phyloP scores from a whole-genome alignment of 495 filamentous ascomycete species.

The Trichoderma asperelloides region DNA sequence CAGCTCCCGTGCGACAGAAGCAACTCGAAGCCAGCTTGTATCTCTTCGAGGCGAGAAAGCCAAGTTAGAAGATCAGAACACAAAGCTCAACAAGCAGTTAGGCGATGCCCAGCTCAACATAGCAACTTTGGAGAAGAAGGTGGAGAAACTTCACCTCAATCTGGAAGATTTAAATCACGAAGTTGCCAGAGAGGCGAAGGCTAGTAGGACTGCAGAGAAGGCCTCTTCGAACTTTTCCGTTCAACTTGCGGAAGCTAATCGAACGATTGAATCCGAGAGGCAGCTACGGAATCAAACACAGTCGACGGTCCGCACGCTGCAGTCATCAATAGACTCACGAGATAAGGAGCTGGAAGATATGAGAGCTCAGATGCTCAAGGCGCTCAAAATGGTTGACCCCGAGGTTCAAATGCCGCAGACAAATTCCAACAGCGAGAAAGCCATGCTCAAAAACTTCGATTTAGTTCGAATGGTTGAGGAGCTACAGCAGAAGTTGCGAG shows the following conservation, averaged over 20 bases:
- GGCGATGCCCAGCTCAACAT: conserved; percentile 79
- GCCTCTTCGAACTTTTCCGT: conserved; percentile 70
- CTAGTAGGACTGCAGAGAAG: conserved; percentile 84
- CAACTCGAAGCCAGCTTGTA: conserved; percentile 66
- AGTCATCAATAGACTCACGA: conserved; percentile 63
- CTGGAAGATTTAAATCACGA: conserved; percentile 94
- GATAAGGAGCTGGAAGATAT: conserved; percentile 73
- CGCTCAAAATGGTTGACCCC: conserved; percentile 82
- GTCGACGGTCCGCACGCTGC: conserved; percentile 71
- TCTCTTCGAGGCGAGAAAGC: conserved; percentile 76
- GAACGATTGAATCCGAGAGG: conserved; percentile 81
- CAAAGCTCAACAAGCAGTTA: conserved; percentile 73
- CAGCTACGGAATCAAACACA: conserved; percentile 83
- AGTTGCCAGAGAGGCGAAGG: conserved; percentile 81
- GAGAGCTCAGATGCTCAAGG: conserved; percentile 65
- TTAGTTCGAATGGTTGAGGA: conserved; percentile 84
- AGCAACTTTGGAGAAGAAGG: conserved; percentile 85
- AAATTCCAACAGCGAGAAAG: conserved; percentile 42
- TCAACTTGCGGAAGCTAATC: conserved; percentile 81
- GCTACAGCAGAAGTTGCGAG: conserved; percentile 73
- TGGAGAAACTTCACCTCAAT: conserved; percentile 83
- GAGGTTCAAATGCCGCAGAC: conserved; percentile 41
- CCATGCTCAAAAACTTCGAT: conserved; percentile 56
- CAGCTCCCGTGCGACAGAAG: conserved; percentile 76
- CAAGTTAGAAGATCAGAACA: conserved; percentile 75